Percentiles rank a stretch among this genome's conserved stretches.
These are phyloP conservation scores for Jamesozyma piceae DNA, from an alignment of 805 yeast genomes.

Conservation along the genomic window DNA sequence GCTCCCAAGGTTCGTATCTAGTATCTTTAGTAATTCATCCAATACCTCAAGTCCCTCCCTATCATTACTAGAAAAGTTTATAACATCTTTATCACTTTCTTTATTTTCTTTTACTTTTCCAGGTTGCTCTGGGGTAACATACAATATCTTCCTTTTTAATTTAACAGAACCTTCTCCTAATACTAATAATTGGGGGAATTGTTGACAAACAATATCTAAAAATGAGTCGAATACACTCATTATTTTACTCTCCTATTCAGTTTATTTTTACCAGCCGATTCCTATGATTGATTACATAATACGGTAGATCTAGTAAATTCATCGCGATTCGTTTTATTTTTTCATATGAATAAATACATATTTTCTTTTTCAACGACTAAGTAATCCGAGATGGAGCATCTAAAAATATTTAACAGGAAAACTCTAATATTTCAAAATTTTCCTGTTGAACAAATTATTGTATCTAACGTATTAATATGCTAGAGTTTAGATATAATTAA, in stretches of 20 bases:
- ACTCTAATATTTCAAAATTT: too few relatives aligned
- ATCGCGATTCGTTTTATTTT: too few relatives aligned
- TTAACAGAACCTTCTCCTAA: not conserved
- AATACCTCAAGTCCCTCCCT: not conserved
- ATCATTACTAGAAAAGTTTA: not conserved
- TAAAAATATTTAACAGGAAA: too few relatives aligned
- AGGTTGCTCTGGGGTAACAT: conserved; percentile 1
- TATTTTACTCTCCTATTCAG: not conserved
- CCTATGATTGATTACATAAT: too few relatives aligned
- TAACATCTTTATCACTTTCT: not conserved
- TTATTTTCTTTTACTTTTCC: not conserved
- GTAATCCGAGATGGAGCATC: too few relatives aligned
- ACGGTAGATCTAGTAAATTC: too few relatives aligned
- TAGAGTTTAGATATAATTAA: too few relatives aligned
- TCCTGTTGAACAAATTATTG: too few relatives aligned
- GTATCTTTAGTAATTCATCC: conserved; percentile 7
- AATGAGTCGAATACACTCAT: not conserved
- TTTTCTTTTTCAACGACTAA: too few relatives aligned
- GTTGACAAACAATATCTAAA: not conserved
- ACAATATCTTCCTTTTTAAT: conserved; percentile 3
- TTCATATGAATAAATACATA: too few relatives aligned
- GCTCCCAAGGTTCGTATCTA: conserved; percentile 20
- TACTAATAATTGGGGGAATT: conserved; percentile 2
- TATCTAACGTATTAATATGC: too few relatives aligned
- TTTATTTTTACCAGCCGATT: too few relatives aligned